Evolutionary conservation across 331 rosid species (phyloP).

Genomic region (Pyrus hybrid): DNA sequence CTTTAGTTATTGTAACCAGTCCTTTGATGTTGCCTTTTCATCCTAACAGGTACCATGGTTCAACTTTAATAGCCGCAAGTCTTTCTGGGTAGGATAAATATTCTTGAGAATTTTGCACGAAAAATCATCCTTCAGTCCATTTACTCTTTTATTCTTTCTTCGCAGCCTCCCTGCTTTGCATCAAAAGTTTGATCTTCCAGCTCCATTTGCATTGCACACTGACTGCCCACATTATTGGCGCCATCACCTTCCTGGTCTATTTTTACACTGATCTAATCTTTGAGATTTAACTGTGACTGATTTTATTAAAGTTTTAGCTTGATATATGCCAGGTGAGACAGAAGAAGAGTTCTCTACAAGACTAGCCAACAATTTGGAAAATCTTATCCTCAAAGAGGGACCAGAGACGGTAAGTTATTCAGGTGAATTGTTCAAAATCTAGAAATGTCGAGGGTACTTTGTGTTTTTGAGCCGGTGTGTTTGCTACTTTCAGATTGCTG

Average conservation of each 20-base stretch:
- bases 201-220: conserved; percentile 87
- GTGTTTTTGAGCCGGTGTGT: background rate
- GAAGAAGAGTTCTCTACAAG: conserved; percentile 92
- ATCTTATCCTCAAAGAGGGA: conserved; percentile 83
- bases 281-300: conserved; percentile 2
- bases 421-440: background rate
- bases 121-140: background rate
- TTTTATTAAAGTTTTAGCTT: conserved; percentile 8
- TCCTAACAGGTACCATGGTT: conserved; percentile 81
- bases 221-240: conserved; percentile 99
- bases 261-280: conserved; percentile 7
- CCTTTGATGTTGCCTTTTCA: conserved; percentile 11
- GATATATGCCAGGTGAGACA: conserved; percentile 65
- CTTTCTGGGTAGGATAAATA: conserved; percentile 73
- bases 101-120: background rate
- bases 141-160: conserved; percentile 16
- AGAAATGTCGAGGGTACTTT: background rate
- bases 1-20: conserved; percentile 13
- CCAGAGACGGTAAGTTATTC: conserved; percentile 68
- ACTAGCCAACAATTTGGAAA: conserved; percentile 76
- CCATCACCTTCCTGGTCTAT: conserved; percentile 81
- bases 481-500: conserved; percentile 65
- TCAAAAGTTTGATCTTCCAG: conserved; percentile 89
- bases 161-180: conserved; percentile 85
- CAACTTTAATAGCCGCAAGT: conserved; percentile 83